Conservation (phyloP, 2,329 filamentous ascomycete species). For the Apiospora hydei region DNA sequence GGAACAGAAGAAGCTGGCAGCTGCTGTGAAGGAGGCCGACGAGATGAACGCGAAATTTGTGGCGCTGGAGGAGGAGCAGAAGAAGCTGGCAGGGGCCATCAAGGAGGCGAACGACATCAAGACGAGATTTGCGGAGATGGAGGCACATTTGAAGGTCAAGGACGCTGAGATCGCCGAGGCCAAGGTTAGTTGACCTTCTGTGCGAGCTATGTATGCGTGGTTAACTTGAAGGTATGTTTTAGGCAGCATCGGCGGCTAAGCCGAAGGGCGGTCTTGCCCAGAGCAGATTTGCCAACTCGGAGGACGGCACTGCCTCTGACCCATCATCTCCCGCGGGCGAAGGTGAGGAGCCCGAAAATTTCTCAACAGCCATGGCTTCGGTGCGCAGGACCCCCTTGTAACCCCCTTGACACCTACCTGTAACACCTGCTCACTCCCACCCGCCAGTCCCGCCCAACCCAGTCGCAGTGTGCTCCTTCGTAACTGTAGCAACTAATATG, state of each 20-base stretch:
- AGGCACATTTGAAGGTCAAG: conserved; percentile 58
- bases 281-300: conserved; percentile 57
- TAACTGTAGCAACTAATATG: conserved; percentile 11
- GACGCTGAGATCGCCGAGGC: conserved; percentile 69
- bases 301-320: conserved; percentile 44
- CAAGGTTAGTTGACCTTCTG: conserved; percentile 51
- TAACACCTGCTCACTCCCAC: conserved; percentile 33
- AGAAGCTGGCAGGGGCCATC: conserved; percentile 40
- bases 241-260: conserved; percentile 42
- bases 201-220: conserved; percentile 27
- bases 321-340: conserved; percentile 49
- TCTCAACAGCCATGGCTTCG: conserved; percentile 71
- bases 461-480: conserved; percentile 22
- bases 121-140: conserved; percentile 45
- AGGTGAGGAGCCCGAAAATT: conserved; percentile 70
- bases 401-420: conserved; percentile 35
- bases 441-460: conserved; percentile 20
- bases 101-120: conserved; percentile 42
- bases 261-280: conserved; percentile 59
- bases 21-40: conserved; percentile 40
- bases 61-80: conserved; percentile 55
- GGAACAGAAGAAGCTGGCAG: conserved; percentile 51
- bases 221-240: neutral
- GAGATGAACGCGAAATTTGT: conserved; percentile 41
- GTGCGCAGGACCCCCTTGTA: conserved; percentile 62